A percentile compares a stretch with the other conserved stretches of the same genome.
These are phyloP conservation scores for Cadophora luteo-olivacea DNA, from an alignment of 2,329 filamentous ascomycete species.

Conservation along the genomic window DNA sequence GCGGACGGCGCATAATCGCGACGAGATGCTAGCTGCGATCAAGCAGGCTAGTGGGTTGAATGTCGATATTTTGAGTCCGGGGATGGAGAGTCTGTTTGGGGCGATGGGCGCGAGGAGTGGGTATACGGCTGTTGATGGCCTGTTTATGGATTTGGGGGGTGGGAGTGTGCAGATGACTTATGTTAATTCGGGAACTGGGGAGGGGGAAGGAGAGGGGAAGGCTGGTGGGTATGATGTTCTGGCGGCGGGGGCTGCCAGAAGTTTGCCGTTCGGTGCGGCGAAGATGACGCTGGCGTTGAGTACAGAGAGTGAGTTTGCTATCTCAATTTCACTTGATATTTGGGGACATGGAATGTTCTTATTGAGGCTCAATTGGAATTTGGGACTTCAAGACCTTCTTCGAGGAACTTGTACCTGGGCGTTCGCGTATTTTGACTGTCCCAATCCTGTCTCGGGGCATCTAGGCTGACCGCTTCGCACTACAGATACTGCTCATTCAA, in stretches of 20 bases:
- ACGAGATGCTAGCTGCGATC: conserved; percentile 71
- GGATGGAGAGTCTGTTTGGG: conserved; percentile 83
- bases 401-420: no score
- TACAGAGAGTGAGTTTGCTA: conserved; percentile 19
- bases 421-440: background rate
- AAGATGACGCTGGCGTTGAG: conserved; percentile 59
- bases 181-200: conserved; percentile 54
- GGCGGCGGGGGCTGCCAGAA: conserved; percentile 62
- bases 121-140: conserved; percentile 62
- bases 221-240: conserved; percentile 53
- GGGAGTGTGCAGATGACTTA: conserved; percentile 75
- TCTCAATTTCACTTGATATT: no score
- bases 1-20: conserved; percentile 77
- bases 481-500: conserved; percentile 50
- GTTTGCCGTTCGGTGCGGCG: conserved; percentile 67
- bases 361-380: no score
- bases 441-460: background rate
- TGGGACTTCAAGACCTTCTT: no score
- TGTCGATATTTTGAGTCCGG: conserved; percentile 76
- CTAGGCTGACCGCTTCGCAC: background rate
- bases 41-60: conserved; percentile 66
- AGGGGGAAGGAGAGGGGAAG: conserved; percentile 49
- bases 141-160: conserved; percentile 76
- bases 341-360: no score
- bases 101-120: conserved; percentile 81